Evolutionary conservation across 768 basidiomycete species (phyloP), one percentile per base, ranked within the genome.

Genomic region (Lactarius sp.): DNA sequence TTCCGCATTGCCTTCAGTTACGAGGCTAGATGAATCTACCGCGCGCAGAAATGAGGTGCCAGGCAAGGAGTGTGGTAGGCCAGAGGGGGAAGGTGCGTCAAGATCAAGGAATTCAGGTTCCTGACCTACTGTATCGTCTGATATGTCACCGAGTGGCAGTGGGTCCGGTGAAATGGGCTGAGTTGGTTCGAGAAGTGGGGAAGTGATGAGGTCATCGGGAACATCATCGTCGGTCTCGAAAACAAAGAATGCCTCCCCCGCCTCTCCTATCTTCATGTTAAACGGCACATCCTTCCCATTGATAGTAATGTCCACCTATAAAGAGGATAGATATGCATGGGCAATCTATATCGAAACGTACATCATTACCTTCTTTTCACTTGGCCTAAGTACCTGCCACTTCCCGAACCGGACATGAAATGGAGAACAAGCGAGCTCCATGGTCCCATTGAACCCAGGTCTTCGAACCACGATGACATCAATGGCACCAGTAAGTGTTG

Each of bases 361-460:
- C 50, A 39, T 27, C 54, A 79, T 59, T 71, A 90, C 92, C 82
- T 90, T 90, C 79, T 97, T 98, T 77, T 98, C 97, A 31, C 85
- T 86, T 39, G 97, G 95, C 56, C 94, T 79, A 13, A 98, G 81
- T 9, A 98, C 92, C 75, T 96, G 93, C 81, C 94, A 88, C 80
- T 98, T 98, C 56, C 97, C 97, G 75, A 98, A 98, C 65, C 96
- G 81, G 50, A 99, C 95, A 73, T 98, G 97, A 71, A 99, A 99
- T 1, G 96, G 97, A 2, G 92, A 94, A 72, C 94, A 97, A 1
- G 84, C 88, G 16, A 97, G 83, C 70, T 87, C 87, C 36, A 79
- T 79, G 52, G 79, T 82, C 59, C 87, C 85, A 66, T 81, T 77
- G 68, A 80, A 78, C n/a, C 82, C 77, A 27, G 84, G 85, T 52